Conservation (phyloP, 352 stramenopile genomes). For the Pythium volutum region DNA sequence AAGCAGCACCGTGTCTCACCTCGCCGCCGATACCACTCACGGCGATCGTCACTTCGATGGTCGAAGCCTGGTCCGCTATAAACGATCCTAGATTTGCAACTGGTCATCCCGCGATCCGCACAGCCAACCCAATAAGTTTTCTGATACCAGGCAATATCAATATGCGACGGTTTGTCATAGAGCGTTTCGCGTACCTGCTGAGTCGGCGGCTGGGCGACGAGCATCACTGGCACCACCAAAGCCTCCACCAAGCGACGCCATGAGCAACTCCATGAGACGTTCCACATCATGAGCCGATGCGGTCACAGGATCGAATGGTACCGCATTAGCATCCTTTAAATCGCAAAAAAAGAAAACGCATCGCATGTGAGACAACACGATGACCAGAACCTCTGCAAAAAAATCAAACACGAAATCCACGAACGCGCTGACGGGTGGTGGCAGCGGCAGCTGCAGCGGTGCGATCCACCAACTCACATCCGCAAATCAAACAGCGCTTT, state of each 20-base stretch:
- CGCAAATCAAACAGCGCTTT: conserved; percentile 63
- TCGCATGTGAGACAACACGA: background rate
- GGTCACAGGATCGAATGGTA: background rate
- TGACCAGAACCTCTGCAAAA: background rate
- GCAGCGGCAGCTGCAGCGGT: background rate
- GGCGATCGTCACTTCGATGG: conserved; percentile 59
- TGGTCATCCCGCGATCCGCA: too few relatives aligned
- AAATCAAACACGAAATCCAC: background rate
- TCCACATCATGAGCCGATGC: conserved; percentile 11
- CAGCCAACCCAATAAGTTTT: background rate
- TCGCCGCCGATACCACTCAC: conserved; percentile 76
- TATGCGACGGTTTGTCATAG: background rate
- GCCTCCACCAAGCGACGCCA: conserved; percentile 15
- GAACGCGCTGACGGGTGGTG: conserved; percentile 5
- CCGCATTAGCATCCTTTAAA: background rate
- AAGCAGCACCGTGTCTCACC: conserved; percentile 23
- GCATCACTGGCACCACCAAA: conserved; percentile 18
- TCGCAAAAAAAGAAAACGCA: background rate
- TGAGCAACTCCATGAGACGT: conserved; percentile 15
- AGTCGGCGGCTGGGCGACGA: conserved; percentile 19
- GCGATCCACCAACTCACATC: conserved; percentile 47
- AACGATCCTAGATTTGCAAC: conserved; percentile 63
- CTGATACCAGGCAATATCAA: background rate
- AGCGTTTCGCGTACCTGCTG: conserved; percentile 13
- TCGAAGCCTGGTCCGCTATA: conserved; percentile 63